phyloP scores from a whole-genome alignment of 495 filamentous ascomycete species.

The Podospora anserina region DNA sequence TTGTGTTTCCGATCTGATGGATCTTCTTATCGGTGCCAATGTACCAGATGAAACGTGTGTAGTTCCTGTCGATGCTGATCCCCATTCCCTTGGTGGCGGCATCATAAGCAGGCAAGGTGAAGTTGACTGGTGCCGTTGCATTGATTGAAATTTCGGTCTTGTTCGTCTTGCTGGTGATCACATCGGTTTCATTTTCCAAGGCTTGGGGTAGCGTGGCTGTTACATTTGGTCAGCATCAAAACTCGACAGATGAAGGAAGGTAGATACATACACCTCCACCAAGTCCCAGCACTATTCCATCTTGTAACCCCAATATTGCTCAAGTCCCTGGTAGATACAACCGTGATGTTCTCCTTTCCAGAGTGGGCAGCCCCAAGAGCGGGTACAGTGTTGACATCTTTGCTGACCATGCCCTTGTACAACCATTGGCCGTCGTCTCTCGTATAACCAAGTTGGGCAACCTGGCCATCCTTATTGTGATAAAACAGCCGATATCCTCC shows the following conservation, averaged over 20 bases:
- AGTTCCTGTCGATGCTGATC: slow-evolving; percentile 29
- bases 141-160: slow-evolving; percentile 25
- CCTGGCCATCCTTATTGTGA: slow-evolving; percentile 30
- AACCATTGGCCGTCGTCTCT: slow-evolving; percentile 21
- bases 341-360: slow-evolving; percentile 31
- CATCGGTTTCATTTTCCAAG: slow-evolving; percentile 21
- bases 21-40: slow-evolving; percentile 37
- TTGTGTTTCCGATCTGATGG: slow-evolving; percentile 28
- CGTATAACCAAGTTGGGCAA: slow-evolving; percentile 33
- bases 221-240: slow-evolving; percentile 12
- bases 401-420: slow-evolving; percentile 27
- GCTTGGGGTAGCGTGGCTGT: slow-evolving; percentile 33
- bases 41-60: slow-evolving; percentile 35
- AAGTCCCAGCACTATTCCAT: slow-evolving; percentile 24
- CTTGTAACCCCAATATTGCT: slow-evolving; percentile 30
- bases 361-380: slow-evolving; percentile 28
- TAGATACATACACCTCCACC: slow-evolving; percentile 27
- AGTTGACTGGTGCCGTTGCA: slow-evolving; percentile 27
- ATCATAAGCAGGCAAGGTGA: slow-evolving; percentile 31
- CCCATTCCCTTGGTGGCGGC: slow-evolving; percentile 29
- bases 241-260: not conserved
- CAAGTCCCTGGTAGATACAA: slow-evolving; percentile 29
- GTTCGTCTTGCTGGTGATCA: slow-evolving; percentile 24
- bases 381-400: slow-evolving; percentile 22
- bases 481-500: slow-evolving; percentile 39